These are phyloP conservation scores for Pythium volutum DNA, from an alignment of 352 stramenopile species.

Conservation along the genomic window DNA sequence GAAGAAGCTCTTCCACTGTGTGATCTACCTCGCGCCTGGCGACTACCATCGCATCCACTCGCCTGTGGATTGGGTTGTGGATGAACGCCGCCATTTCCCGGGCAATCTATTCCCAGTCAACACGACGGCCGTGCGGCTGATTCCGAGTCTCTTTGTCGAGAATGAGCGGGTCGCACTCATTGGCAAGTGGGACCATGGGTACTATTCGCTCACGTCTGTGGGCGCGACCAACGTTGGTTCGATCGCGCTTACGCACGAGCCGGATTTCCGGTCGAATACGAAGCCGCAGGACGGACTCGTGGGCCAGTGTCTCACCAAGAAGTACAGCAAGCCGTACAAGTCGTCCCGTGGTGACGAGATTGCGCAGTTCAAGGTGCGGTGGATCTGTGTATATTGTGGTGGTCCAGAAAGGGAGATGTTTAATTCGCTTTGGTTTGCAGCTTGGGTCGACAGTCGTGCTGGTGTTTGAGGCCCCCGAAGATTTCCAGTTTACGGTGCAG, in stretches of 20 bases:
- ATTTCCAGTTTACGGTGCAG: conserved; percentile 73
- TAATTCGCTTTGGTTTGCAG: conserved; percentile 5
- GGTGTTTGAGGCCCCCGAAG: conserved; percentile 75
- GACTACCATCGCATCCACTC: conserved; percentile 89
- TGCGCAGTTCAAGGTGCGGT: conserved; percentile 70
- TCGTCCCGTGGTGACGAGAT: conserved; percentile 62
- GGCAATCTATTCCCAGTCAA: conserved; percentile 84
- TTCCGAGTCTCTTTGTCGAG: conserved; percentile 79
- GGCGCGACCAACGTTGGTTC: conserved; percentile 88
- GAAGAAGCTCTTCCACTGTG: conserved; percentile 76
- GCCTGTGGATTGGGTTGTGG: conserved; percentile 69
- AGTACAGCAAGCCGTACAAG: conserved; percentile 39
- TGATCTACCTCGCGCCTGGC: conserved; percentile 81
- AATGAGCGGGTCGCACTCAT: conserved; percentile 80
- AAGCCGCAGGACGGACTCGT: conserved; percentile 49
- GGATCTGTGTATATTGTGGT: background rate
- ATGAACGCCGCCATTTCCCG: conserved; percentile 77
- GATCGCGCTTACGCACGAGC: conserved; percentile 69
- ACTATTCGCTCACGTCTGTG: conserved; percentile 82
- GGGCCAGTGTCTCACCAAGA: conserved; percentile 50
- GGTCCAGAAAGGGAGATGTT: background rate
- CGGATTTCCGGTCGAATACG: conserved; percentile 63
- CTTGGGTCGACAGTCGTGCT: conserved; percentile 85
- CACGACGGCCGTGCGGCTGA: conserved; percentile 50
- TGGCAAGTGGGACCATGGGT: conserved; percentile 73